Conservation (phyloP, 1,284 basidiomycete genomes). For the Austroboletus olivaceoglutinosus region DNA sequence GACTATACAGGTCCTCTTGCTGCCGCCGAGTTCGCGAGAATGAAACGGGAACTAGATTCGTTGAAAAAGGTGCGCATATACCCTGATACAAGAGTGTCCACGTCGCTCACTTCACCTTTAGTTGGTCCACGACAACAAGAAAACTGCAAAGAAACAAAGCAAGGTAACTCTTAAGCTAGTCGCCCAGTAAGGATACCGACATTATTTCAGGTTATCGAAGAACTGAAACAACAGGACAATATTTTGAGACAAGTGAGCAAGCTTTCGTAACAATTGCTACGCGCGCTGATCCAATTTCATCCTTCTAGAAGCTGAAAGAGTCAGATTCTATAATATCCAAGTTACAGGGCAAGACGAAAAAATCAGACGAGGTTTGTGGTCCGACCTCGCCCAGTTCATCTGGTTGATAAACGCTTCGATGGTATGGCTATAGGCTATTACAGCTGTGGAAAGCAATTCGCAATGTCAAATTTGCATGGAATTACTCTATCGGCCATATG, state of each 20-base stretch:
- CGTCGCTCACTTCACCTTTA: slow-evolving; percentile 33
- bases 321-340: slow-evolving; percentile 46
- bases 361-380: slow-evolving; percentile 53
- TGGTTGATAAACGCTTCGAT: not conserved
- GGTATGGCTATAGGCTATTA: slow-evolving; percentile 42
- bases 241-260: slow-evolving; percentile 19
- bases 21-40: slow-evolving; percentile 34
- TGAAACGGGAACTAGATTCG: slow-evolving; percentile 42
- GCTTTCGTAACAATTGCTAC: not conserved
- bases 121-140: slow-evolving; percentile 49
- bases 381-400: not conserved
- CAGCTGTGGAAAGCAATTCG: slow-evolving; percentile 53
- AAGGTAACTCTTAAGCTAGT: slow-evolving; percentile 44
- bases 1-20: slow-evolving; percentile 30
- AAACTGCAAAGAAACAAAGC: slow-evolving; percentile 51
- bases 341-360: slow-evolving; percentile 46
- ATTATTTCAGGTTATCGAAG: slow-evolving; percentile 28
- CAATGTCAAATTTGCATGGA: slow-evolving; percentile 79
- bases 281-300: slow-evolving; percentile 1
- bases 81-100: not conserved
- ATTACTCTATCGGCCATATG: slow-evolving; percentile 56
- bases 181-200: not conserved
- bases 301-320: slow-evolving; percentile 47
- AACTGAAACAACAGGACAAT: slow-evolving; percentile 28
- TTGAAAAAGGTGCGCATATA: slow-evolving; percentile 48